A percentile compares a stretch with the other conserved stretches of the same genome.
Evolutionary conservation across 345 rosid species (phyloP).

Genomic region (Carallia pectinifolia): DNA sequence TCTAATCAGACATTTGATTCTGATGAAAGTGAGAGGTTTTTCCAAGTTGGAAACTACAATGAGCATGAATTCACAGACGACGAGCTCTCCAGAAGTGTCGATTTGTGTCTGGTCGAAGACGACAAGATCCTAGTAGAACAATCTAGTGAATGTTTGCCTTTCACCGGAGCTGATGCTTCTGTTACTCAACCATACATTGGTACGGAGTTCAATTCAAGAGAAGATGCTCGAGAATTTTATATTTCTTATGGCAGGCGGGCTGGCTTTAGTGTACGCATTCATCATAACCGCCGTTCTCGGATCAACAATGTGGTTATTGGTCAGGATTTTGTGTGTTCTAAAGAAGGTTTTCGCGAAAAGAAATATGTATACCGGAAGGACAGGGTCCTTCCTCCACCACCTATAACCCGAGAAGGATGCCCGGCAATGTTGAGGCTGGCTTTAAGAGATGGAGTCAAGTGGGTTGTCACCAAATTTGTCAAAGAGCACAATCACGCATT

Average conservation of each 20-base stretch:
- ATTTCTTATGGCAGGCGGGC: constrained; percentile 41
- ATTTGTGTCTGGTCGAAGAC: constrained; percentile 38
- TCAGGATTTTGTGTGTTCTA: constrained; percentile 59
- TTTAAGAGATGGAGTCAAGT: constrained; percentile 38
- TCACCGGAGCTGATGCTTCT: constrained; percentile 11
- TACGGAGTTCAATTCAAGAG: constrained; percentile 48
- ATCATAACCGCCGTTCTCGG: constrained; percentile 50
- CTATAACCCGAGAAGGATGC: constrained; percentile 49
- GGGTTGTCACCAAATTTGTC: constrained; percentile 46
- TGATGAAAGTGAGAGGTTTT: constrained; percentile 34
- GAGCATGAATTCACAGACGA: constrained; percentile 34
- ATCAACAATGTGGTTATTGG: constrained; percentile 48
- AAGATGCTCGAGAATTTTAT: constrained; percentile 48
- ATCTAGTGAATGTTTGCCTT: constrained; percentile 27
- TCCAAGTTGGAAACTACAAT: constrained; percentile 29
- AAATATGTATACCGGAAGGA: constrained; percentile 50
- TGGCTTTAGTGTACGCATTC: constrained; percentile 51
- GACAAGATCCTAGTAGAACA: constrained; percentile 34
- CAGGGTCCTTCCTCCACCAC: constrained; percentile 57
- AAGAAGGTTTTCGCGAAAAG: constrained; percentile 56
- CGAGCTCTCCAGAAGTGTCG: constrained; percentile 28
- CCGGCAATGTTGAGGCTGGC: constrained; percentile 50
- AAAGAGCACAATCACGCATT: constrained; percentile 43
- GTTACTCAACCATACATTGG: constrained; percentile 34
- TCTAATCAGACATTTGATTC: constrained; percentile 36